Evolutionary conservation across 2,329 filamentous ascomycete species (phyloP).

Genomic region (Aspergillus ustus): DNA sequence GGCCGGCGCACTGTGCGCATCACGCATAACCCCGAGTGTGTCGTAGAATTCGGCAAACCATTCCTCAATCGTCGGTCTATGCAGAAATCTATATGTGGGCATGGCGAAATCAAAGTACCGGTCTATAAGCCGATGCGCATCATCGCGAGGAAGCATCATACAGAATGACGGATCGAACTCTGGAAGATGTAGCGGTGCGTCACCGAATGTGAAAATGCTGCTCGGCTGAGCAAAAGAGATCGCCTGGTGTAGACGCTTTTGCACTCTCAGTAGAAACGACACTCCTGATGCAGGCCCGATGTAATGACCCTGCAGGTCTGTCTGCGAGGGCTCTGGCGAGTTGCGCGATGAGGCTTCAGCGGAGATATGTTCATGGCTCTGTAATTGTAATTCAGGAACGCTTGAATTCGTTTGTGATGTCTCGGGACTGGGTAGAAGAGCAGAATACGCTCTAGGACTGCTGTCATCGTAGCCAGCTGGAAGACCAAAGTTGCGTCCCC

Average conservation of each 20-base stretch:
- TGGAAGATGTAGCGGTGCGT: conserved; percentile 48
- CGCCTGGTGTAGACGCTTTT: conserved; percentile 24
- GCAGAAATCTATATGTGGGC: conserved; percentile 52
- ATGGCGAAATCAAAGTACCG: conserved; percentile 52
- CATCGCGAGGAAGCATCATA: conserved; percentile 42
- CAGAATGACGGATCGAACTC: conserved; percentile 52
- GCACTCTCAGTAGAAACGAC: conserved; percentile 27
- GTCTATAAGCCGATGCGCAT: conserved; percentile 36
- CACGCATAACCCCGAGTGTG: conserved; percentile 41
- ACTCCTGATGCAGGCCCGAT: conserved; percentile 28
- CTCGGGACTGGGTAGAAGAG: conserved; percentile 1
- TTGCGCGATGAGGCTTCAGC: conserved; percentile 1
- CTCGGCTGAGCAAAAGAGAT: conserved; percentile 10
- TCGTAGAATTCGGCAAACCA: conserved; percentile 54
- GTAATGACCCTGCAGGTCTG: conserved; percentile 27
- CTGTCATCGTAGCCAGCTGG: background rate
- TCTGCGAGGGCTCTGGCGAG: conserved; percentile 19
- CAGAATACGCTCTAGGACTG: background rate
- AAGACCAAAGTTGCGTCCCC: conserved; percentile 14
- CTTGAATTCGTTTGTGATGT: background rate
- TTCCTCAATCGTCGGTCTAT: conserved; percentile 47
- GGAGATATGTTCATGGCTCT: conserved; percentile 2
- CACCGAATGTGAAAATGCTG: conserved; percentile 32
- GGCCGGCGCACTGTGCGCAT: conserved; percentile 46
- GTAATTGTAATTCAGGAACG: background rate